These are phyloP conservation scores for Xylariaceae sp. DNA, from an alignment of 2,329 filamentous ascomycete genomes.

Conservation along the genomic window DNA sequence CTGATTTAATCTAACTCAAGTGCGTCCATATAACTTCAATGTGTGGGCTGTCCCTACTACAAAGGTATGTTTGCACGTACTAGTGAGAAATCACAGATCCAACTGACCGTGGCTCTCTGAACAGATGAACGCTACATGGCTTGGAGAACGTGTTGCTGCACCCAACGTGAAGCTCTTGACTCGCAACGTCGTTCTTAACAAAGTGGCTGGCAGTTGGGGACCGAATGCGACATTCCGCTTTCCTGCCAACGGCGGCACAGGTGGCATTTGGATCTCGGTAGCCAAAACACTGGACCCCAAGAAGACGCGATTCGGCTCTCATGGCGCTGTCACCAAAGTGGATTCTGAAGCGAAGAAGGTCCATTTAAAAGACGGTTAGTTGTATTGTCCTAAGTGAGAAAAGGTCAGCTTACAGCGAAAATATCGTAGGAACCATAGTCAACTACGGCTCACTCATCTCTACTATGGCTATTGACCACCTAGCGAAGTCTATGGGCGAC, in stretches of 20 bases:
- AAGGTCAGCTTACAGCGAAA: not conserved
- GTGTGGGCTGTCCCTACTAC: constrained; percentile 98
- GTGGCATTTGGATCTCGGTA: constrained; percentile 98
- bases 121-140: constrained; percentile 98
- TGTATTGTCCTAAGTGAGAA: not conserved
- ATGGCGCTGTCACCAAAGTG: constrained; percentile 82
- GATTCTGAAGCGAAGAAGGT: constrained; percentile 85
- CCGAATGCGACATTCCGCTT: constrained; percentile 99
- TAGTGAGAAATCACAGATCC: not conserved
- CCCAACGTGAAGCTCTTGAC: constrained; percentile 93
- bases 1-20: not conserved
- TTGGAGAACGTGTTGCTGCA: constrained; percentile 96
- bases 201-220: constrained; percentile 96
- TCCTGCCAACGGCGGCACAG: constrained; percentile 91
- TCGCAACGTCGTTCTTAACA: constrained; percentile 92
- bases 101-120: not conserved
- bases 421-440: constrained; percentile 72
- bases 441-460: constrained; percentile 90
- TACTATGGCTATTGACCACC: constrained; percentile 92
- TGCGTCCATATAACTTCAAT: constrained; percentile 99
- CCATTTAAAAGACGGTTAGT: constrained; percentile 66
- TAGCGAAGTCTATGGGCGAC: constrained; percentile 86
- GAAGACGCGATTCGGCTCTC: constrained; percentile 87
- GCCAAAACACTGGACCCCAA: constrained; percentile 89
- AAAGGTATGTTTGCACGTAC: too few relatives aligned